Conservation (phyloP, 1,284 basidiomycete genomes). For the Athelia psychrophila region DNA sequence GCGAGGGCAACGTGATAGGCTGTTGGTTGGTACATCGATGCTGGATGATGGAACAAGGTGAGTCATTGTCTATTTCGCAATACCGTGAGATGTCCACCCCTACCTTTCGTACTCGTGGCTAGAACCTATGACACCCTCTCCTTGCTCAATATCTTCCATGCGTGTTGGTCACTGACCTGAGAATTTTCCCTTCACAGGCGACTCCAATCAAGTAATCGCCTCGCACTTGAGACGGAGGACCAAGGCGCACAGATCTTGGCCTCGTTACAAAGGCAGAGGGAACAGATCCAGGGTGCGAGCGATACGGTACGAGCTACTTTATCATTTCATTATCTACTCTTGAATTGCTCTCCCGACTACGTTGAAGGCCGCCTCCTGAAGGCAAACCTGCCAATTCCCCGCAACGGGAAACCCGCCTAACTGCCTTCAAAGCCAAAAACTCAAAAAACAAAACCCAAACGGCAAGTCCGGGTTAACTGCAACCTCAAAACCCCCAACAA, state of each 20-base stretch:
- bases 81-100: not conserved
- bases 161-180: not conserved
- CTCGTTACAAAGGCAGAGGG: slow-evolving; percentile 85
- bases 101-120: not conserved
- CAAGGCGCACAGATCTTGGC: slow-evolving; percentile 91
- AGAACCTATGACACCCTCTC: not conserved
- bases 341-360: no score
- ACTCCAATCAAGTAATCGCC: slow-evolving; percentile 86
- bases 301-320: slow-evolving; percentile 59
- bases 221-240: slow-evolving; percentile 95
- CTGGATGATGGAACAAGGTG: slow-evolving; percentile 80
- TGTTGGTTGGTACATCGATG: slow-evolving; percentile 72
- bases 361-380: no score
- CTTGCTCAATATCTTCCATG: not conserved
- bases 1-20: slow-evolving; percentile 77
- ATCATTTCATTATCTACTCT: no score
- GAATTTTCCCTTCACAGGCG: not conserved
- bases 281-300: slow-evolving; percentile 93
- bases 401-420: no score
- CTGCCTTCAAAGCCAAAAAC: no score
- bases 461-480: no score
- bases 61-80: not conserved
- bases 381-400: no score
- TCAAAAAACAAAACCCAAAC: no score
- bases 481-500: no score